These are phyloP conservation scores for Ichthyophthirius multifiliis DNA, from an alignment of 169 alveolate species.

Conservation along the genomic window DNA sequence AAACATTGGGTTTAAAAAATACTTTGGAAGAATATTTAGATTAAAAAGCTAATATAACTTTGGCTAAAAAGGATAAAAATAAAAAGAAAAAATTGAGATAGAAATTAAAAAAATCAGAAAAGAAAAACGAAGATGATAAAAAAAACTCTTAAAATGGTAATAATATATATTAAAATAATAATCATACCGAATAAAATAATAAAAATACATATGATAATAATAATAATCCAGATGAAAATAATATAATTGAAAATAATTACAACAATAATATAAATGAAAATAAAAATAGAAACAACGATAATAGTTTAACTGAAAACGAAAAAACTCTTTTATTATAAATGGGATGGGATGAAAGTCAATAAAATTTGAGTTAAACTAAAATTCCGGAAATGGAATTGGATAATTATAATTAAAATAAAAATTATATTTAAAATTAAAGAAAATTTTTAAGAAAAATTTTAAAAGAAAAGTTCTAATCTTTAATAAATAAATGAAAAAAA, in stretches of 20 bases:
- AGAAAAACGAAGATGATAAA: background rate
- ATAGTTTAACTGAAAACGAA: background rate
- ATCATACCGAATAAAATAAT: background rate
- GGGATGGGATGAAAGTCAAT: background rate
- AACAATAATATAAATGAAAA: background rate
- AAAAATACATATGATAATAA: background rate
- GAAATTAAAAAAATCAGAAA: background rate
- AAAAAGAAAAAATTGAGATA: background rate
- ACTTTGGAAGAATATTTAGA: constrained; percentile 1
- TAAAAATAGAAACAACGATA: background rate
- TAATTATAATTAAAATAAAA: background rate
- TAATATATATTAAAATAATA: background rate
- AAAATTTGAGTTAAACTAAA: background rate
- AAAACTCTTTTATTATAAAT: background rate
- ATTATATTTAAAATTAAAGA: background rate
- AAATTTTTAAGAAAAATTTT: background rate
- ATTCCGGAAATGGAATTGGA: background rate
- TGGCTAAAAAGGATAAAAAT: constrained; percentile 1
- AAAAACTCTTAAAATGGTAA: background rate
- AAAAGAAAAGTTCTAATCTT: background rate
- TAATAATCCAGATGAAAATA: background rate
- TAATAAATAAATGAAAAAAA: background rate
- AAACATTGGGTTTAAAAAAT: background rate
- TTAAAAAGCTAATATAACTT: background rate
- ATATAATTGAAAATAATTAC: background rate